Evolutionary conservation across 371 early-diverging fungal genomes (phyloP), one percentile per base, ranked within the genome.

Genomic region (Apophysomyces variabilis): DNA sequence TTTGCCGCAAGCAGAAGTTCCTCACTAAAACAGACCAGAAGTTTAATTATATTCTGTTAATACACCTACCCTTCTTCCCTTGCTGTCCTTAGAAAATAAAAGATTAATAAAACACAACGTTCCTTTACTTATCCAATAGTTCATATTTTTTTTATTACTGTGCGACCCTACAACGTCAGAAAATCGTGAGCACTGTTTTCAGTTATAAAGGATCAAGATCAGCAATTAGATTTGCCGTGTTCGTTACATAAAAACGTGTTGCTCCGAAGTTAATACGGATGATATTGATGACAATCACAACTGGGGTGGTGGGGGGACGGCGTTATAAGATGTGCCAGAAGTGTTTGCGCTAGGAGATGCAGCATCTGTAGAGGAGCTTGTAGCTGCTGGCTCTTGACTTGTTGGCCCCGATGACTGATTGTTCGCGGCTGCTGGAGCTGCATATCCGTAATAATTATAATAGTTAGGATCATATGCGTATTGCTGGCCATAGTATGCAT

Each of bases 371-470:
- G 73, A 21, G 18, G 59, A 39, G 13, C 61, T 46, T 36, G 66
- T 8, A 61, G 54, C 38, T 45, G 67, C 57, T 56, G 63, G 58
- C 12, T 66, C 12, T 63, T 63, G 69, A 63, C 62, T 46, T 26
- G 57, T 18, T 37, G 58, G 13, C 21, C 54, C 44, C 13, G 61
- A 46, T 37, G 18, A 45, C 26, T 43, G 38, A 35, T 38, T 58
- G 6, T n/a, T 57, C 43, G 61, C 62, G 57, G 38, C 43, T 45
- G 67, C 14, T 16, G 66, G 38, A 59, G 62, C 50, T 36, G 68
- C 1, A 58, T 83, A 82, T 56, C 82, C 76, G 44, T 82, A 77
- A 62, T 80, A 77, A 26, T 66, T 65, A 65, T 64, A 70, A 46
- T 74, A 47, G 66, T 50, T 66, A 35, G 76, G 63, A 62, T 69